Percentiles rank a stretch among this genome's conserved stretches.
These are phyloP conservation scores for Heritiera fomes DNA, from an alignment of 345 rosid species.

Conservation along the genomic window DNA sequence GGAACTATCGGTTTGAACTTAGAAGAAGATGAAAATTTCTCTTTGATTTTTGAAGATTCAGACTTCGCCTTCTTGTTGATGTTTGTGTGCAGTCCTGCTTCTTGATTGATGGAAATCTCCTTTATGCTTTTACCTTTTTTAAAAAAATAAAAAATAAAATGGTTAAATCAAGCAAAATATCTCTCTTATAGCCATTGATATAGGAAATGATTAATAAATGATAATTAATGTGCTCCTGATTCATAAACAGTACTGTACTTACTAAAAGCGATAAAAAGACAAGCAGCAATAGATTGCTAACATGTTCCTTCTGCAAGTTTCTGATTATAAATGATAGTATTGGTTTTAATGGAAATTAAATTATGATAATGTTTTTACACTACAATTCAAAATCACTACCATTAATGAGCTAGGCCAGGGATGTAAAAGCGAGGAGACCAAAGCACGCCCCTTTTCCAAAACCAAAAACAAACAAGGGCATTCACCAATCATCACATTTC, in stretches of 20 bases:
- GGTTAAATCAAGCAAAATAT: background rate
- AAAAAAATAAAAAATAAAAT: too few relatives aligned
- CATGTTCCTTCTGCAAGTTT: constrained; percentile 5
- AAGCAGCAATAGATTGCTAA: background rate
- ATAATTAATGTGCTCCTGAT: background rate
- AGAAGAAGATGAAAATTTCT: background rate
- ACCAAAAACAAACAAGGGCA: background rate
- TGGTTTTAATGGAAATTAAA: constrained; percentile 7
- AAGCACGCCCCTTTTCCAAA: background rate
- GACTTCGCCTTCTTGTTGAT: background rate
- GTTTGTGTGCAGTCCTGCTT: background rate
- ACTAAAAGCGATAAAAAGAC: background rate
- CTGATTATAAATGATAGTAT: background rate
- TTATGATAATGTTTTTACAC: too few relatives aligned
- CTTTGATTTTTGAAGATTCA: background rate
- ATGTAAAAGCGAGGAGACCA: background rate
- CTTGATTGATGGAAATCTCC: background rate
- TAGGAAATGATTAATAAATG: background rate
- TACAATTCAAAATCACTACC: background rate
- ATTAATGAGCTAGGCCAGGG: background rate
- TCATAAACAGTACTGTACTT: background rate
- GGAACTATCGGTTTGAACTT: too few relatives aligned
- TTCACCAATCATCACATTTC: background rate
- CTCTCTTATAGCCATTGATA: background rate
- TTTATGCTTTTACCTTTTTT: too few relatives aligned